Evolutionary conservation across 345 rosid species (phyloP), one percentile per base, ranked within the genome.

Genomic region (Moringa oleifera): DNA sequence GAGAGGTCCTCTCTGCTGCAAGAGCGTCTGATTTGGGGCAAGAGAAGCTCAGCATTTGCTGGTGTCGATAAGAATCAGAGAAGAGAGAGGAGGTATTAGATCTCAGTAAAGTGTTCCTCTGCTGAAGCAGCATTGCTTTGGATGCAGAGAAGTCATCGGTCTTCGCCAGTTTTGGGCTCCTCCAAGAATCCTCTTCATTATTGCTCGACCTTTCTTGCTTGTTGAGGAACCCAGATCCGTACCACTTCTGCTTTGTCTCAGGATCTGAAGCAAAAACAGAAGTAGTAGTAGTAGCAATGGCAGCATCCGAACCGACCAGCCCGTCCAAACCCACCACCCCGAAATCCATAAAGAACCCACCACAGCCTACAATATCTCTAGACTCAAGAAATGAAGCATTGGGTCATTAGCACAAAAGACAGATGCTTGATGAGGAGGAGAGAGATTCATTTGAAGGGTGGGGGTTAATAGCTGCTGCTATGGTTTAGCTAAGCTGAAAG

Each of bases 11-110:
- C 49, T 65, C 79, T 0, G 20, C 24, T 2, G 76, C 56, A 21
- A 63, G 58, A 55, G 59, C 28, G 37, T 78, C 86, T 66, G 89
- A 68, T 78, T 83, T 81, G 51, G 86, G 80, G 60, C 69, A 68
- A 47, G 89, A 80, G 71, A 84, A 86, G 67, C 84, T 78, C 52
- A 84, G 77, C 89, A 84, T 83, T 64, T 85, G 81, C 63, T 75
- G 75, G 54, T 75, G 76, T 51, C 69, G 80, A 18, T 75, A 74
- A 22, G 72, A 80, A 24, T 68, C 78, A 62, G 71, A 55, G 73
- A 79, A 79, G 63, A 78, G 56, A 55, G 73, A 45, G 41, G 73
- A 47, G 45, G 46, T 12, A 59, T 71, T 74, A 62, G 83, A 74
- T 80, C 81, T 80, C 57, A 74, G 57, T 12, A 62, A 61, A 47